Evolutionary conservation across 2,329 filamentous ascomycete species (phyloP).

Genomic region (Trichoderma hamatum): DNA sequence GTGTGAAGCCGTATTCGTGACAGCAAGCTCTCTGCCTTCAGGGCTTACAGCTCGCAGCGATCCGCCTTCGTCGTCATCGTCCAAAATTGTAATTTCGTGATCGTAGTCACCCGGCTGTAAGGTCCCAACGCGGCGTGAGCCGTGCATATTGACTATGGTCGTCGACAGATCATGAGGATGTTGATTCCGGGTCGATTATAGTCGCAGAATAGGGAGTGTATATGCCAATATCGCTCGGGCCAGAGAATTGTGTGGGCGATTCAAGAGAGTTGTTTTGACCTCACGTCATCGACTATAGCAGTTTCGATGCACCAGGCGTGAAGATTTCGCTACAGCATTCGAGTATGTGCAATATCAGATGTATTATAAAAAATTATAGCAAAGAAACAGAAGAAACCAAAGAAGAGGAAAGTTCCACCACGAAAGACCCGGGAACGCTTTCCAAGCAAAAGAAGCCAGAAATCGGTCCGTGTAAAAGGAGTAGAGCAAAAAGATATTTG

Average conservation of each 20-base stretch:
- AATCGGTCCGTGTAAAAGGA: constrained; percentile 7
- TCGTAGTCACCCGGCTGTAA: constrained; percentile 66
- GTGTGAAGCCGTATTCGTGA: constrained; percentile 27
- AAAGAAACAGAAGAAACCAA: not conserved
- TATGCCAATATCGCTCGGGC: not conserved
- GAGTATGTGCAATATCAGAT: not conserved
- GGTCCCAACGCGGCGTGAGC: constrained; percentile 57
- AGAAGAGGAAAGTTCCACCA: not conserved
- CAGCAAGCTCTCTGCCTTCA: constrained; percentile 1
- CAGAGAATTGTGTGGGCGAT: not conserved
- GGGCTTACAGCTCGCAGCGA: constrained; percentile 36
- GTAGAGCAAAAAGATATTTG: not conserved
- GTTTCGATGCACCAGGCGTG: not conserved
- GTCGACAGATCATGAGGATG: constrained; percentile 32
- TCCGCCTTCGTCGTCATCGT: constrained; percentile 48
- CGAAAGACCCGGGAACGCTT: constrained; percentile 7
- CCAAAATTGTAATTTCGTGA: constrained; percentile 71
- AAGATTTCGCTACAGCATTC: not conserved
- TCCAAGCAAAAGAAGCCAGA: not conserved
- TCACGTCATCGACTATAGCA: constrained; percentile 9
- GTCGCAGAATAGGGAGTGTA: not conserved
- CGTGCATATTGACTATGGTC: constrained; percentile 44
- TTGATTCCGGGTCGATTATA: not conserved
- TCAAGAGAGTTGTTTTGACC: not conserved
- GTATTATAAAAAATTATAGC: not conserved